Conservation (phyloP, 106 monocot genomes). For the Amphibolis antarctica region DNA sequence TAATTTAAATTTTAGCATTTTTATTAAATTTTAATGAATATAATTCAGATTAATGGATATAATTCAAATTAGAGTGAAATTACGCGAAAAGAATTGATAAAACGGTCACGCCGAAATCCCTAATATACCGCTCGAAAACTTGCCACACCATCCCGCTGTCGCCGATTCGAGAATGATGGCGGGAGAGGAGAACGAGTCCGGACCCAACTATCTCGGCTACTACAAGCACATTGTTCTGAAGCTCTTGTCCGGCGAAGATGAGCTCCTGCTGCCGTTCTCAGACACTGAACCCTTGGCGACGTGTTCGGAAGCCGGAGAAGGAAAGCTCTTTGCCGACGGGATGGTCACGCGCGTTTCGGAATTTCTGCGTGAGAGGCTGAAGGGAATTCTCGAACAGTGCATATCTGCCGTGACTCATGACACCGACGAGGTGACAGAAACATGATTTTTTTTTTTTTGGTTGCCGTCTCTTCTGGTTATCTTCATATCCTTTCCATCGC, state of each 20-base stretch:
- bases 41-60: too few relatives aligned
- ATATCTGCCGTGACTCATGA: not conserved
- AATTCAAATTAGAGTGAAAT: too few relatives aligned
- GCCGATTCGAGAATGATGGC: too few relatives aligned
- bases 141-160: too few relatives aligned
- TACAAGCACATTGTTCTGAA: conserved; percentile 1
- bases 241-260: conserved; percentile 1
- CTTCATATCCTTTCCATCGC: not conserved
- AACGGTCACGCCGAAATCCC: too few relatives aligned
- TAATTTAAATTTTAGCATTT: too few relatives aligned
- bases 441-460: not conserved
- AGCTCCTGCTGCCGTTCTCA: conserved; percentile 1
- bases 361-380: conserved; percentile 1
- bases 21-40: too few relatives aligned
- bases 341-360: conserved; percentile 1
- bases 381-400: conserved; percentile 4
- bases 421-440: conserved; percentile 1
- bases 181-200: not conserved
- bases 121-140: too few relatives aligned
- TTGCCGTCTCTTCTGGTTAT: not conserved
- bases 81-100: too few relatives aligned
- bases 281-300: not conserved
- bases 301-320: too few relatives aligned
- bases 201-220: conserved; percentile 5
- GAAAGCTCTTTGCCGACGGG: not conserved